A percentile compares a stretch with the other conserved stretches of the same genome.
phyloP scores from a whole-genome alignment of 257 asterid species.

The Verbascum thapsus region DNA sequence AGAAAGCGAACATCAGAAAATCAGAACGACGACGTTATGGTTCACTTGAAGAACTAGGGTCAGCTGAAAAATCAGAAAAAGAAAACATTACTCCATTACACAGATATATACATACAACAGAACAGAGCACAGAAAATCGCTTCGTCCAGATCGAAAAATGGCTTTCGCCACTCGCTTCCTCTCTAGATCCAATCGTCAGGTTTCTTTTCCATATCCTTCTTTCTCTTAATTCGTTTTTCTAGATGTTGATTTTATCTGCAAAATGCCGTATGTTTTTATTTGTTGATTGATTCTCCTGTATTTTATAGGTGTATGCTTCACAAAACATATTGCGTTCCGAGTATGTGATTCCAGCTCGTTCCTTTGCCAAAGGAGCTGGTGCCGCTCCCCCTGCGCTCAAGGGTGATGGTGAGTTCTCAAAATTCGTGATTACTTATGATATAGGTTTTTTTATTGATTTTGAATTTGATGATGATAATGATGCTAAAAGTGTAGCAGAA shows the following conservation, averaged over 20 bases:
- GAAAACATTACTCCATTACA: too few species aligned
- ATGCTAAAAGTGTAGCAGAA: too few species aligned
- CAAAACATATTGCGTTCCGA: conserved; percentile 57
- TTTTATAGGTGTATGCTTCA: conserved; percentile 47
- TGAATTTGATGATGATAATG: too few species aligned
- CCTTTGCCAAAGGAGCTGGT: conserved; percentile 76
- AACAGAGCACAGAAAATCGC: conserved; percentile 17
- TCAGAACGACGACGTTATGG: too few species aligned
- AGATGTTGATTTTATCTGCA: conserved; percentile 27
- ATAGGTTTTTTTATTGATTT: too few species aligned
- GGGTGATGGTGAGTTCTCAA: conserved; percentile 91
- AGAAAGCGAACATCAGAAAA: too few species aligned
- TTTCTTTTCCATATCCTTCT: conserved; percentile 25
- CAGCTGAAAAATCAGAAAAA: too few species aligned
- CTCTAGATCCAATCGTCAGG: conserved; percentile 79
- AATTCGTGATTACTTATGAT: too few species aligned
- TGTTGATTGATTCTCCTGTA: neutral
- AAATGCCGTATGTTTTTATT: too few species aligned
- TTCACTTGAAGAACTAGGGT: too few species aligned
- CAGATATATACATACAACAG: too few species aligned
- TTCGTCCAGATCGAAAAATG: conserved; percentile 46
- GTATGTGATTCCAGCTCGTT: conserved; percentile 54
- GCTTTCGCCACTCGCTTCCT: conserved; percentile 67
- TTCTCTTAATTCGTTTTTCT: conserved; percentile 9
- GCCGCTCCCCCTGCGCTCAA: conserved; percentile 56